These are phyloP conservation scores for Fusarium foetens DNA, from an alignment of 2,329 filamentous ascomycete species.

Conservation along the genomic window DNA sequence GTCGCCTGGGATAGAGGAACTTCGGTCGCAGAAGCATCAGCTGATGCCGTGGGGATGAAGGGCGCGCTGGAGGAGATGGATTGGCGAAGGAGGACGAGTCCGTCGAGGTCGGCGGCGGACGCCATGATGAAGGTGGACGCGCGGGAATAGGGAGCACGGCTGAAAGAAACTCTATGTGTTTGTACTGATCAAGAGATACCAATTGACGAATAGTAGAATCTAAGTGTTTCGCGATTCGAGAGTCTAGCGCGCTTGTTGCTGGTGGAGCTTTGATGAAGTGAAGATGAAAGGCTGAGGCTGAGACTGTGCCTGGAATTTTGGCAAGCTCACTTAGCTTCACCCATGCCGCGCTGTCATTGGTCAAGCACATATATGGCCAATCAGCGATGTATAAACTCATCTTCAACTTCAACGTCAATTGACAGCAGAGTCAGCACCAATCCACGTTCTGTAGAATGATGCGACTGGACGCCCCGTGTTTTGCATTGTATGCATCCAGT, in stretches of 20 bases:
- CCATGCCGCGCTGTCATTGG: constrained; percentile 20
- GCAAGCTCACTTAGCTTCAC: constrained; percentile 29
- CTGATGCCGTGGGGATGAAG: constrained; percentile 78
- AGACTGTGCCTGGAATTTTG: constrained; percentile 41
- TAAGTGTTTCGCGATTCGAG: background rate
- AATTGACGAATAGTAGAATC: background rate
- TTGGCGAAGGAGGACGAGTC: constrained; percentile 84
- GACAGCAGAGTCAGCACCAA: background rate
- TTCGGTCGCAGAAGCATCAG: constrained; percentile 70
- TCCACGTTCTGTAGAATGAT: background rate
- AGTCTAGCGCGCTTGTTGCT: constrained; percentile 1
- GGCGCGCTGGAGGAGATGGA: constrained; percentile 77
- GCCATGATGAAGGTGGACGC: constrained; percentile 60
- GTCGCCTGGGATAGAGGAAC: constrained; percentile 79
- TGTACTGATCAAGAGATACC: background rate
- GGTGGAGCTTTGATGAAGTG: constrained; percentile 19
- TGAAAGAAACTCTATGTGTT: background rate
- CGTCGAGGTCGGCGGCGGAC: constrained; percentile 70
- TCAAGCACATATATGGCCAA: constrained; percentile 20
- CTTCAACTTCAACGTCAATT: constrained; percentile 1
- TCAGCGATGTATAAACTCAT: constrained; percentile 15
- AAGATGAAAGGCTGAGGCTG: constrained; percentile 43
- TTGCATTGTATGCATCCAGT: background rate
- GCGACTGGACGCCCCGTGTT: background rate
- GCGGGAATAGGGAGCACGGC: constrained; percentile 5